Conservation (phyloP, 345 rosid genomes). For the Lepidium aucheri region DNA sequence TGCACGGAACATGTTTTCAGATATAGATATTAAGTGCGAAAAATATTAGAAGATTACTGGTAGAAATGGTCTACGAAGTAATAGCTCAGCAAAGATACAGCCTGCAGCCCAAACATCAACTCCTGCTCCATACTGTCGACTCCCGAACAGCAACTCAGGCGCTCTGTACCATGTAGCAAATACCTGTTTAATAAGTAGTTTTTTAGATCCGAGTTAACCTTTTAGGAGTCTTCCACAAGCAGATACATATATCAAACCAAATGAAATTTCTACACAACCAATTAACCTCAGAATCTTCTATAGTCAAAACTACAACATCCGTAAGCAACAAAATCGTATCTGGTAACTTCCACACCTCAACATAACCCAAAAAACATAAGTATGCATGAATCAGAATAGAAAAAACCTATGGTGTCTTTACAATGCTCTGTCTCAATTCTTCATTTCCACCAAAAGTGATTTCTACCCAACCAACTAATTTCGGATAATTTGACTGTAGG, state of each 20-base stretch:
- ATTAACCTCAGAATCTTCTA: not conserved
- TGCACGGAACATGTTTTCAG: not conserved
- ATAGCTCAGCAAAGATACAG: constrained; percentile 53
- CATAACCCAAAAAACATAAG: not conserved
- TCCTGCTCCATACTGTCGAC: constrained; percentile 47
- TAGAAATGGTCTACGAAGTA: constrained; percentile 46
- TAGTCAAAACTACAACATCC: not conserved
- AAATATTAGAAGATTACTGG: constrained; percentile 22
- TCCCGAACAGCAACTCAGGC: constrained; percentile 49
- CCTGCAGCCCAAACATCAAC: constrained; percentile 71
- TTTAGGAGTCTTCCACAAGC: not conserved
- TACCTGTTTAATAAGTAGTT: constrained; percentile 25
- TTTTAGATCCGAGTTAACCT: not conserved
- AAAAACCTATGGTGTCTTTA: not conserved
- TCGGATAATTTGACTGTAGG: not conserved
- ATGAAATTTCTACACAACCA: constrained; percentile 3
- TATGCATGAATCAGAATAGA: not conserved
- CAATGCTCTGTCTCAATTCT: not conserved
- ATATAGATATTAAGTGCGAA: not conserved
- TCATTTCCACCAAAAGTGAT: not conserved
- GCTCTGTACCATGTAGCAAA: constrained; percentile 66
- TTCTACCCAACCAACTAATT: not conserved
- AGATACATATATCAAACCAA: not conserved
- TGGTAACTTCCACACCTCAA: not conserved
- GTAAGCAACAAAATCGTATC: not conserved